Evolutionary conservation across 2,329 filamentous ascomycete species (phyloP).

Genomic region (Neofusicoccum sp.): DNA sequence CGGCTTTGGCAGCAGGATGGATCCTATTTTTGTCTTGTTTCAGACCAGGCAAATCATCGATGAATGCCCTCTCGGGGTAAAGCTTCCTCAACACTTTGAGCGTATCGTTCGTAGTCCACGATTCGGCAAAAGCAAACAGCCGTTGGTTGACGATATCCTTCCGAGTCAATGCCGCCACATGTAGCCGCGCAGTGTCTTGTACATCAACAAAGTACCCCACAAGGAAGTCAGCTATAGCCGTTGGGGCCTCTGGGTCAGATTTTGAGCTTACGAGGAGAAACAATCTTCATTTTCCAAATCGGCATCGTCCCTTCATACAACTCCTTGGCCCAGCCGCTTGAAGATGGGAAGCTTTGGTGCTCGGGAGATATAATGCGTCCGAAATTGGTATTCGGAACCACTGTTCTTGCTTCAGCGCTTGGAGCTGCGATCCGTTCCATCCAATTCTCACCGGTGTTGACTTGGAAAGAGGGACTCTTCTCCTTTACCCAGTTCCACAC

Average conservation of each 20-base stretch:
- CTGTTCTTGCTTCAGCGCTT: too few species aligned
- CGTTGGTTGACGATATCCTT: background rate
- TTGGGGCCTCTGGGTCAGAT: too few species aligned
- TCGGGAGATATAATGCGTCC: background rate
- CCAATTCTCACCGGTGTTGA: slow-evolving; percentile 33
- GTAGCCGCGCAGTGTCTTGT: too few species aligned
- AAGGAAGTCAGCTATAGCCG: too few species aligned
- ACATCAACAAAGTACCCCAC: too few species aligned
- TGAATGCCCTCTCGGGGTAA: background rate
- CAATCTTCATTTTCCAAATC: too few species aligned
- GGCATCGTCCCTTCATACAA: too few species aligned
- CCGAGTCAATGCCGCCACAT: too few species aligned
- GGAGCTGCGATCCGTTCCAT: too few species aligned
- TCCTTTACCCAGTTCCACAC: slow-evolving; percentile 51
- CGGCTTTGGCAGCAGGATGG: slow-evolving; percentile 8
- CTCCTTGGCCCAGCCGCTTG: too few species aligned
- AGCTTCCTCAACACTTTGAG: slow-evolving; percentile 22
- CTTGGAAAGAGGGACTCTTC: slow-evolving; percentile 47
- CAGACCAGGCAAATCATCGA: slow-evolving; percentile 6
- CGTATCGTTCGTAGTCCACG: slow-evolving; percentile 20
- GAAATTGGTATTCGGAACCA: background rate
- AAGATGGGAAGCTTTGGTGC: background rate
- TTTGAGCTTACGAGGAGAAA: too few species aligned
- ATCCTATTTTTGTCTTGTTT: slow-evolving; percentile 19
- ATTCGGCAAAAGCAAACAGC: slow-evolving; percentile 20